phyloP scores from a whole-genome alignment of 257 asterid genomes.

The Penstemon eatonii region DNA sequence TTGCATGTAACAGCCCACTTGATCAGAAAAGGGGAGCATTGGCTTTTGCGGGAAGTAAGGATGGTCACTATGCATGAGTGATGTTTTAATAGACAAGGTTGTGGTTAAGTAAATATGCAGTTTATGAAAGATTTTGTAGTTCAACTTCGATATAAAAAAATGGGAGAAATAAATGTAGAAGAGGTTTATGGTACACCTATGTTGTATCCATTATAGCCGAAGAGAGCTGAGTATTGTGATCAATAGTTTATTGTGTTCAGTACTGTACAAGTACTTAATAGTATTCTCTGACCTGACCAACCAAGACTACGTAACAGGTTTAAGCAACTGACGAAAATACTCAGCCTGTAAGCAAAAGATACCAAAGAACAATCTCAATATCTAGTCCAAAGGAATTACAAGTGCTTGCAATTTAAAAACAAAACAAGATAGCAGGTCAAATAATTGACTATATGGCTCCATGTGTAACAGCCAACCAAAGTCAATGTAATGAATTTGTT shows the following conservation, averaged over 20 bases:
- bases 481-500: background rate
- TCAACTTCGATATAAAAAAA: slow-evolving; percentile 3
- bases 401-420: background rate
- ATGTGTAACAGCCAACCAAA: too few species aligned
- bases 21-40: slow-evolving; percentile 43
- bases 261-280: slow-evolving; percentile 27
- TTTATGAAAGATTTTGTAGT: slow-evolving; percentile 4
- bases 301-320: slow-evolving; percentile 80
- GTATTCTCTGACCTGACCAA: slow-evolving; percentile 26
- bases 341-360: slow-evolving; percentile 63
- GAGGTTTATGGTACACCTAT: slow-evolving; percentile 31
- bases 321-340: slow-evolving; percentile 91
- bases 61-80: slow-evolving; percentile 57
- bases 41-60: slow-evolving; percentile 39
- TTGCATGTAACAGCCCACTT: slow-evolving; percentile 37
- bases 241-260: slow-evolving; percentile 16
- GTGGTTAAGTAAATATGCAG: slow-evolving; percentile 16
- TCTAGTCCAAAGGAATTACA: background rate
- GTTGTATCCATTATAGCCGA: slow-evolving; percentile 37
- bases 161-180: slow-evolving; percentile 16
- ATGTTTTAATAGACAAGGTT: slow-evolving; percentile 17
- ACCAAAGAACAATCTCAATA: slow-evolving; percentile 9
- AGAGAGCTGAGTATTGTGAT: slow-evolving; percentile 8
- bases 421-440: slow-evolving; percentile 2
- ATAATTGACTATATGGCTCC: background rate